These are phyloP conservation scores for Phaeophleospora eucalypticola DNA, from an alignment of 2,329 filamentous ascomycete species.

Conservation along the genomic window DNA sequence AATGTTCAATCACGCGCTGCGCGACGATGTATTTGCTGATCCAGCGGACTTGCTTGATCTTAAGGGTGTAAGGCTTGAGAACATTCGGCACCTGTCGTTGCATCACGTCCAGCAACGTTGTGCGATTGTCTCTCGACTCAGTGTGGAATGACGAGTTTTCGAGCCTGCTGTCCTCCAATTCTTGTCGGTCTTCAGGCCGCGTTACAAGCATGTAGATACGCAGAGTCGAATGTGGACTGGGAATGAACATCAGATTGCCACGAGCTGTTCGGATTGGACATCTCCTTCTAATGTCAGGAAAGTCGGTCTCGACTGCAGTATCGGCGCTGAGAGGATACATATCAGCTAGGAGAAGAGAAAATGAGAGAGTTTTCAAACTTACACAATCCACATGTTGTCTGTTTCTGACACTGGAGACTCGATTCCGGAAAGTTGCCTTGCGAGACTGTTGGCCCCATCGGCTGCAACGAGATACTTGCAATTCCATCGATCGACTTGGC, in stretches of 20 bases:
- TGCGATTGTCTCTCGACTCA: neutral
- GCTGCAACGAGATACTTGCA: conserved; percentile 3
- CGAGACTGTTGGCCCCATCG: neutral
- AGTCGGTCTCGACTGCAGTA: neutral
- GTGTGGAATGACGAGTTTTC: neutral
- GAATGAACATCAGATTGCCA: neutral
- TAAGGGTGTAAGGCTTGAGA: neutral
- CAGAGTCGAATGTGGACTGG: neutral
- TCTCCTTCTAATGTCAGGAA: neutral
- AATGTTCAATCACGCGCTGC: conserved; percentile 1
- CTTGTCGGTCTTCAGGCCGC: neutral
- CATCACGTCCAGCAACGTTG: neutral
- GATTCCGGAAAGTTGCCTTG: neutral
- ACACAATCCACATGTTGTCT: neutral
- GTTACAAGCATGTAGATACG: conserved; percentile 1
- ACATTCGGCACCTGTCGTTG: neutral
- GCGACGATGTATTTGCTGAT: conserved; percentile 1
- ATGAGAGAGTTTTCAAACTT: too few relatives aligned
- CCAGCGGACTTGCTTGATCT: conserved; percentile 3
- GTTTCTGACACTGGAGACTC: neutral
- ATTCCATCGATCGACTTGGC: neutral
- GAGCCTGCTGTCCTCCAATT: neutral
- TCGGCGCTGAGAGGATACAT: too few relatives aligned
- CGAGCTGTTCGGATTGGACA: neutral
- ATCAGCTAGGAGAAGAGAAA: too few relatives aligned